phyloP scores from a whole-genome alignment of 1,284 basidiomycete species.

The Malassezia psittaci region DNA sequence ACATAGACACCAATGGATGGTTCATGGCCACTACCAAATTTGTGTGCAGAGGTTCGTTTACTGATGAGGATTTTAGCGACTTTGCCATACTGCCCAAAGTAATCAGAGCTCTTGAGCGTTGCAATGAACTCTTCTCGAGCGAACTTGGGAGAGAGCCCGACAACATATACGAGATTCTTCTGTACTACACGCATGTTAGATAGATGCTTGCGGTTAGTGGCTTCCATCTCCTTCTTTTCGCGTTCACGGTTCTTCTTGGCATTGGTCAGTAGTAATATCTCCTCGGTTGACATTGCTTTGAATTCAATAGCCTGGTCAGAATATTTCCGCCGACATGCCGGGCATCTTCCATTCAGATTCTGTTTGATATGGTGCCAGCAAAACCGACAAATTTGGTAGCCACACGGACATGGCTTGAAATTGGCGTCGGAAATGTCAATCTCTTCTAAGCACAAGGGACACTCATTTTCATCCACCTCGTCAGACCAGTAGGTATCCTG shows the following conservation, averaged over 20 bases:
- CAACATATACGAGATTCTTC: constrained; percentile 89
- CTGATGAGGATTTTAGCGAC: constrained; percentile 90
- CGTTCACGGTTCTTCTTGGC: constrained; percentile 92
- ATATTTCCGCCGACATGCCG: constrained; percentile 88
- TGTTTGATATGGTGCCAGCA: constrained; percentile 98
- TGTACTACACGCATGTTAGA: constrained; percentile 92
- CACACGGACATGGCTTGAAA: constrained; percentile 98
- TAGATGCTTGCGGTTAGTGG: constrained; percentile 72
- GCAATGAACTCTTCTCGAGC: constrained; percentile 96
- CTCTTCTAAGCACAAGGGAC: constrained; percentile 94
- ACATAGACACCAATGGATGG: constrained; percentile 89
- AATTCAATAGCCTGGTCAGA: constrained; percentile 88
- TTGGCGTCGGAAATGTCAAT: constrained; percentile 98
- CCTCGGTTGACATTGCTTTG: constrained; percentile 87
- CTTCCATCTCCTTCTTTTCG: constrained; percentile 87
- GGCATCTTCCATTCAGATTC: constrained; percentile 90
- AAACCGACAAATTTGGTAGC: constrained; percentile 97
- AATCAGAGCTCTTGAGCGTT: constrained; percentile 85
- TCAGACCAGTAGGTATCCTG: constrained; percentile 13
- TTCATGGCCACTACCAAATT: constrained; percentile 49
- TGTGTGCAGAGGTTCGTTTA: constrained; percentile 70
- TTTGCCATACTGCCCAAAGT: constrained; percentile 97
- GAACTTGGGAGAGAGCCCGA: constrained; percentile 79
- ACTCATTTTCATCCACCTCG: constrained; percentile 76
- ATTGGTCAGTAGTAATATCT: constrained; percentile 91